Evolutionary conservation across 2,329 filamentous ascomycete genomes (phyloP).

Genomic region (Fusarium sp.): DNA sequence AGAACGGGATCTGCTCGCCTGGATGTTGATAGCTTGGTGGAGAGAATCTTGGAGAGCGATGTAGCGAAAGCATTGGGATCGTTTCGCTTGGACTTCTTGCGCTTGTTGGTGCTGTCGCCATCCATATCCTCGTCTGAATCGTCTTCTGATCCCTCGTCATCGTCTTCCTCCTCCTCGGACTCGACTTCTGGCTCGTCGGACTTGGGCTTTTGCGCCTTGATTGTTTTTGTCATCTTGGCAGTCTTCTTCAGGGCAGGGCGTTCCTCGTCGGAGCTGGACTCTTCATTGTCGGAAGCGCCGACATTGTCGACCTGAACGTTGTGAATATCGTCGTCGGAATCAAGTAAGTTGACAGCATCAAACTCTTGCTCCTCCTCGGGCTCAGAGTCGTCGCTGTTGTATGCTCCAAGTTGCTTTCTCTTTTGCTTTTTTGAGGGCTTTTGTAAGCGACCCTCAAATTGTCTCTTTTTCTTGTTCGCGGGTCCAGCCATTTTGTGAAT

Average conservation of each 20-base stretch:
- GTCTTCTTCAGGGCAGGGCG: slow-evolving; percentile 45
- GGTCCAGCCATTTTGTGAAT: slow-evolving; percentile 50
- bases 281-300: slow-evolving; percentile 53
- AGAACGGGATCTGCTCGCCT: slow-evolving; percentile 92
- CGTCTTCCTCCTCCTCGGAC: slow-evolving; percentile 36
- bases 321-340: slow-evolving; percentile 68
- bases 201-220: slow-evolving; percentile 43
- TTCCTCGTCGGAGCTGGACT: slow-evolving; percentile 54
- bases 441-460: slow-evolving; percentile 46
- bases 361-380: slow-evolving; percentile 58
- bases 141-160: slow-evolving; percentile 48
- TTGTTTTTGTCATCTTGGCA: slow-evolving; percentile 47
- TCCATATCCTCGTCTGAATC: slow-evolving; percentile 55
- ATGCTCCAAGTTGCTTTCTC: slow-evolving; percentile 57
- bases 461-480: slow-evolving; percentile 52
- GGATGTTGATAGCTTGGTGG: slow-evolving; percentile 84
- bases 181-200: slow-evolving; percentile 41
- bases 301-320: slow-evolving; percentile 64
- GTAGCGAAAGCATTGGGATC: slow-evolving; percentile 92
- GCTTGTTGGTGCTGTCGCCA: slow-evolving; percentile 48
- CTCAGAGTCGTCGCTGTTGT: slow-evolving; percentile 66
- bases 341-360: slow-evolving; percentile 64
- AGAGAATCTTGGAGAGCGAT: slow-evolving; percentile 92
- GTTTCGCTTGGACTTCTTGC: slow-evolving; percentile 81
- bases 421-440: slow-evolving; percentile 66